These are phyloP conservation scores for Colletotrichum orbiculare DNA, from an alignment of 2,329 filamentous ascomycete genomes.

Conservation along the genomic window DNA sequence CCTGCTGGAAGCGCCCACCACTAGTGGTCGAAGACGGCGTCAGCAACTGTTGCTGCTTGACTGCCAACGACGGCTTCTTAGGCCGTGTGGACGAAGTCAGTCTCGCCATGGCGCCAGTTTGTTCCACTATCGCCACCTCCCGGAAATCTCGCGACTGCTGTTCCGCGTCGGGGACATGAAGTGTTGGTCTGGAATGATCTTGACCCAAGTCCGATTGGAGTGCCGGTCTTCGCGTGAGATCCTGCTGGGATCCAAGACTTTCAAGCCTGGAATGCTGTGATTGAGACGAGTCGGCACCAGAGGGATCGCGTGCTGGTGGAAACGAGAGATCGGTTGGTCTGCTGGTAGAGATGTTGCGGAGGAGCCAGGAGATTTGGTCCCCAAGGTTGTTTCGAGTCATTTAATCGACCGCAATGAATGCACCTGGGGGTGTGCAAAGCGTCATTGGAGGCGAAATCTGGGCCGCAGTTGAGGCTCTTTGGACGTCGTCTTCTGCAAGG, in stretches of 20 bases:
- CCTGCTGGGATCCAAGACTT: slow-evolving; percentile 27
- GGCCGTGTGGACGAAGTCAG: slow-evolving; percentile 55
- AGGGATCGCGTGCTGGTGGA: slow-evolving; percentile 46
- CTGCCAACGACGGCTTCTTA: slow-evolving; percentile 57
- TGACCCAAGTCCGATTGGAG: background rate
- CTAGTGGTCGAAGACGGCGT: slow-evolving; percentile 51
- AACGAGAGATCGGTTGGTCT: slow-evolving; percentile 52
- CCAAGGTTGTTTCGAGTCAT: slow-evolving; percentile 73
- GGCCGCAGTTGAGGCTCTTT: slow-evolving; percentile 15
- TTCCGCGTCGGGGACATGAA: slow-evolving; percentile 24
- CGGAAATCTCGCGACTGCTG: slow-evolving; percentile 22
- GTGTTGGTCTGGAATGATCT: slow-evolving; percentile 9
- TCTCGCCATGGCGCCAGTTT: slow-evolving; percentile 54
- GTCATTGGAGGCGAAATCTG: slow-evolving; percentile 27
- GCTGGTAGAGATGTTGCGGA: slow-evolving; percentile 57
- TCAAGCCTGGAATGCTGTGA: slow-evolving; percentile 31
- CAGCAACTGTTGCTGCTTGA: slow-evolving; percentile 53
- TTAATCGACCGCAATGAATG: slow-evolving; percentile 51
- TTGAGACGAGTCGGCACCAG: slow-evolving; percentile 35
- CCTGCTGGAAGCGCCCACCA: slow-evolving; percentile 40
- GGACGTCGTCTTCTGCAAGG: slow-evolving; percentile 15
- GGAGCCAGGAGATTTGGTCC: slow-evolving; percentile 68
- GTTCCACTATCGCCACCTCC: slow-evolving; percentile 11
- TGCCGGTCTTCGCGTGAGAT: slow-evolving; percentile 1
- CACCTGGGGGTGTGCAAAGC: slow-evolving; percentile 10